Percentiles rank a stretch among this genome's conserved stretches.
These are phyloP conservation scores for Pholiota conissans DNA, from an alignment of 768 basidiomycete species.

Conservation along the genomic window DNA sequence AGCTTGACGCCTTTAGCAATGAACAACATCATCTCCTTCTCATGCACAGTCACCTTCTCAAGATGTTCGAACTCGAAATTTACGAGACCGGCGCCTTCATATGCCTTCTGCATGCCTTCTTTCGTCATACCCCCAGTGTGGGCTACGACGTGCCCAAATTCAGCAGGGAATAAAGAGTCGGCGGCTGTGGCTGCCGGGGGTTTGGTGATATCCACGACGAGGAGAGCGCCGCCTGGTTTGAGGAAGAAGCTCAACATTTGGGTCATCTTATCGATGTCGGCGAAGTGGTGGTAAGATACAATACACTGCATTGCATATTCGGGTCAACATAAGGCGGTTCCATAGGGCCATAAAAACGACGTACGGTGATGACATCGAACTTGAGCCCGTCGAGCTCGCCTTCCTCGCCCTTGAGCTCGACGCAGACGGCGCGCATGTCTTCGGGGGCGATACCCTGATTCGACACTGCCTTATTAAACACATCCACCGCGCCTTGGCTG, in stretches of 20 bases:
- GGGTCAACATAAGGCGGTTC: too few species aligned
- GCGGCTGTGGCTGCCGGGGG: not conserved
- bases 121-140: conserved; percentile 30
- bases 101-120: conserved; percentile 22
- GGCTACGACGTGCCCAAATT: conserved; percentile 25
- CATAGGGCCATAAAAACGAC: conserved; percentile 27
- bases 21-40: conserved; percentile 19
- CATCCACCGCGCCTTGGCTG: conserved; percentile 67
- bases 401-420: conserved; percentile 45
- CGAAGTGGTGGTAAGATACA: conserved; percentile 63
- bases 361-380: conserved; percentile 73
- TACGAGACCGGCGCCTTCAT: conserved; percentile 23
- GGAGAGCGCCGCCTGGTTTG: conserved; percentile 55
- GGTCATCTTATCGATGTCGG: conserved; percentile 47
- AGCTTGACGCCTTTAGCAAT: conserved; percentile 21
- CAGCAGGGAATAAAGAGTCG: conserved; percentile 15
- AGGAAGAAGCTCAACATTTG: conserved; percentile 46
- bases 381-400: conserved; percentile 49
- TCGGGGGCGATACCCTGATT: conserved; percentile 65
- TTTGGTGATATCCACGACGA: conserved; percentile 53
- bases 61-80: conserved; percentile 19
- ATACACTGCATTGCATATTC: conserved; percentile 56
- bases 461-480: conserved; percentile 55
- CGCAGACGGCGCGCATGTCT: conserved; percentile 66
- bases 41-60: conserved; percentile 19